Conservation (phyloP, 805 yeast species). For the Pichia nakasei region DNA sequence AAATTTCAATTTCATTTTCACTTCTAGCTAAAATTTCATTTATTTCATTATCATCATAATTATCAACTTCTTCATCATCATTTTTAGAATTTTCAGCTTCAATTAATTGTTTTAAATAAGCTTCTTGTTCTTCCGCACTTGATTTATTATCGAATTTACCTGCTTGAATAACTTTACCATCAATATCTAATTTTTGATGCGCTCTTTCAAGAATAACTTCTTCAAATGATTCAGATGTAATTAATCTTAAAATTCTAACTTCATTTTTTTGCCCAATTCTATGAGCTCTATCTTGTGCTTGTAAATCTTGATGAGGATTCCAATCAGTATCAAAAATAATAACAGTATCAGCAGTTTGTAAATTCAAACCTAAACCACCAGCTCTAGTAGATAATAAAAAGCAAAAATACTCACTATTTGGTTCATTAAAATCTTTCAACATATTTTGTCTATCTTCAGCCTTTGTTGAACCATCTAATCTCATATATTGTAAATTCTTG, state of each 20-base stretch:
- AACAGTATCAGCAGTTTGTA: conserved; percentile 84
- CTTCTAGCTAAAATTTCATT: conserved; percentile 64
- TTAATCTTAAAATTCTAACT: conserved; percentile 71
- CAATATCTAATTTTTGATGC: conserved; percentile 74
- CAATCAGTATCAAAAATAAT: conserved; percentile 83
- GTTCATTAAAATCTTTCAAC: conserved; percentile 68
- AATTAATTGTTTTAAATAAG: conserved; percentile 56
- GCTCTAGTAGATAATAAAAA: conserved; percentile 79
- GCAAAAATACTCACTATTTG: conserved; percentile 67
- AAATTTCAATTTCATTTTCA: conserved; percentile 50
- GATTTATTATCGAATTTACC: conserved; percentile 86
- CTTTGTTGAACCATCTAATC: conserved; percentile 77
- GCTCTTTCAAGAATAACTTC: conserved; percentile 79
- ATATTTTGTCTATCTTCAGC: conserved; percentile 75
- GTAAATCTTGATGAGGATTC: conserved; percentile 89
- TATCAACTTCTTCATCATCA: conserved; percentile 34
- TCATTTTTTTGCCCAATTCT: conserved; percentile 87
- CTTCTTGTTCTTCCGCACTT: conserved; percentile 82
- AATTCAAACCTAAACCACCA: conserved; percentile 80
- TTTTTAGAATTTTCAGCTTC: conserved; percentile 56
- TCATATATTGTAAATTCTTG: conserved; percentile 57
- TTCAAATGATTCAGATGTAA: conserved; percentile 76
- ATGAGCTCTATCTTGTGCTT: conserved; percentile 86
- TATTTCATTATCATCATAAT: conserved; percentile 58
- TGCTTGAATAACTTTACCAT: conserved; percentile 85